Evolutionary conservation across 768 basidiomycete genomes (phyloP), one percentile per base, ranked within the genome.

Genomic region (Mycena crocata): DNA sequence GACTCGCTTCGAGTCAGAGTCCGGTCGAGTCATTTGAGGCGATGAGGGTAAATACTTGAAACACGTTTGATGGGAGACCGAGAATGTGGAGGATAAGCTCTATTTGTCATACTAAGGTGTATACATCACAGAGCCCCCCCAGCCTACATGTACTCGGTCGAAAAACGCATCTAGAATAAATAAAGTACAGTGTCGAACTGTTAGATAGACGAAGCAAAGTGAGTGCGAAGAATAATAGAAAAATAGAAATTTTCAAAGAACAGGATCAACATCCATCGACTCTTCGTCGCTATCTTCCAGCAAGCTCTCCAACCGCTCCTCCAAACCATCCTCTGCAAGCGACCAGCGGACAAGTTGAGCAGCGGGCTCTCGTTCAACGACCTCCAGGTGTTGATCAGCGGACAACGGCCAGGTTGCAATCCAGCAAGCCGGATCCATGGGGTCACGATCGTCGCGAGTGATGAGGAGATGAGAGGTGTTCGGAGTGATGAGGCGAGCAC

Each of bases 91-190:
- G n/a, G n/a, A n/a, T n/a, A n/a, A n/a, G n/a, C n/a, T n/a, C n/a
- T n/a, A n/a, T n/a, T n/a, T n/a, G n/a, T n/a, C n/a, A n/a, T n/a
- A n/a, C n/a, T 37, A 37, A 37, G 35, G 9, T 8, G n/a, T 45
- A 45, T 51, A 28, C 50, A 51, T 35, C 30, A 51, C 50, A 51
- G 31, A 35, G 50, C 50, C 50, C 50, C 50, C 50, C 50, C 50
- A 46, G 45, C 15, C 45, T 46, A 13, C 19, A 46, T 46, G 19
- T 32, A 51, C 21, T 51, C n/a, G n/a, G 35, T 9, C 15, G 35
- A 37, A 15, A 9, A 15, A 15, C 9, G 15, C 15, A 9, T 8
- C 35, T 8, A 37, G 35, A 37, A 37, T 37, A 37, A 37, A 9
- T 37, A 37, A 37, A 37, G 15, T 37, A 37, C 35, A 37, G 15